Evolutionary conservation across 2,329 filamentous ascomycete species (phyloP), one percentile per base, ranked within the genome.

Genomic region (Calonectria henricotiae): DNA sequence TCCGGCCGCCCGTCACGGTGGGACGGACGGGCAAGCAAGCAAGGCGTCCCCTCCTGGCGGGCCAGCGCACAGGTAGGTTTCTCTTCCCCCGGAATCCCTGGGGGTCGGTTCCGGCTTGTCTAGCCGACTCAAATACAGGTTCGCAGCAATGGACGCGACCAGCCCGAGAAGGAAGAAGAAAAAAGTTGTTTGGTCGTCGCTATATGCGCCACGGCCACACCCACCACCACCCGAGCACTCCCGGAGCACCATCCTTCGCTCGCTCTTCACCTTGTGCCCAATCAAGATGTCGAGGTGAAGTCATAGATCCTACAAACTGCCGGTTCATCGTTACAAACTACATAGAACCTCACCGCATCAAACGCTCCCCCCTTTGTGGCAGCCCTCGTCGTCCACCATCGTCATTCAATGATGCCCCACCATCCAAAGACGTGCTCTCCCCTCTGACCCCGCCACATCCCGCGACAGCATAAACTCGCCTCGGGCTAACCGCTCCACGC

Each of bases 351-450:
- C 17, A 60, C 43, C 51, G 51, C 54, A 60, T 43, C 41, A 13
- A 23, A 25, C 54, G 35, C 37, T 9, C 8, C 32, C 13, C 32
- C 32, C 17, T n/a, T 15, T 11, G 5, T 17, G 35, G 30, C 15
- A 39, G 27, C 39, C 39, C 54, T 65, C 39, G 49, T 30, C 39
- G 4, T 44, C 55, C 4, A 13, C 13, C 37, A 61, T 44, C 39
- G 37, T 61, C 55, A 44, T 23, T 61, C 39, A 43, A 55, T 39
- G 46, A 69, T 65, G 55, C 67, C 67, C 67, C 67, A 65, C 62
- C 62, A 65, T 62, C 55, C 39, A 63, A 65, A 58, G 39, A 54
- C 51, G 44, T 68, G 66, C 65, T 65, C 44, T 46, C 51, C 61
- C 54, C 32, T 20, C 61, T 58, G 35, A 60, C 63, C 63, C 63